Evolutionary conservation across 805 yeast genomes (phyloP), one percentile per base, ranked within the genome.

Genomic region (Starmerella bombi): DNA sequence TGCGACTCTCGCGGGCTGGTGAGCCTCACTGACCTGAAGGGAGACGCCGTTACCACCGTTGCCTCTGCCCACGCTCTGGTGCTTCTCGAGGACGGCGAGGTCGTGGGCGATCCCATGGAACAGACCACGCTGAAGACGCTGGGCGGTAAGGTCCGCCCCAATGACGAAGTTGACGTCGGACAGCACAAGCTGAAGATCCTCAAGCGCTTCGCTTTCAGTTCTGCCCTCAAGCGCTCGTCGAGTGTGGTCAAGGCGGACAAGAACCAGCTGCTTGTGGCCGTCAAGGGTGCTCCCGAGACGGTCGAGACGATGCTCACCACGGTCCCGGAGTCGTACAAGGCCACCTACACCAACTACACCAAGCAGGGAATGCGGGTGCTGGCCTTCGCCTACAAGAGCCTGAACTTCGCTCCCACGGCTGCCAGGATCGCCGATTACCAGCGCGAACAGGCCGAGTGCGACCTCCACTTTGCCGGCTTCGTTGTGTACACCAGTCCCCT

Each of bases 71-170:
- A 91, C 61, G 97, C 98, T 22, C 70, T 91, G 50, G 98, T 91
- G 21, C 75, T 77, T 55, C 69, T 91, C 45, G 96, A 91, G 54
- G 94, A 86, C 58, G 98, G 97, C 53, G 97, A 91, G 48, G 74
- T 86, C 51, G 98, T 91, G 46, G 98, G 98, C 63, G 98, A 91
- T 58, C 96, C 98, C 48, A 88, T 91, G 97, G 98, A 91, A 64
- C 84, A 85, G 63, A 95, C 93, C 21, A 91, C 98, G 39, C 67
- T 91, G 52, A 77, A 76, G 50, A 88, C 93, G 32, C 73, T 91
- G 43, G 75, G 76, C 23, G 91, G 96, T 95, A 68, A 66, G 31
- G 79, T 91, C 48, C 82, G 80, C 40, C 71, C 69, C 41, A 81
- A 84, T 50, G 94, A 85, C 57, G 60, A 70, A 38, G 80, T 80